Conservation (phyloP, 768 basidiomycete genomes). For the Fomitopsis serialis region DNA sequence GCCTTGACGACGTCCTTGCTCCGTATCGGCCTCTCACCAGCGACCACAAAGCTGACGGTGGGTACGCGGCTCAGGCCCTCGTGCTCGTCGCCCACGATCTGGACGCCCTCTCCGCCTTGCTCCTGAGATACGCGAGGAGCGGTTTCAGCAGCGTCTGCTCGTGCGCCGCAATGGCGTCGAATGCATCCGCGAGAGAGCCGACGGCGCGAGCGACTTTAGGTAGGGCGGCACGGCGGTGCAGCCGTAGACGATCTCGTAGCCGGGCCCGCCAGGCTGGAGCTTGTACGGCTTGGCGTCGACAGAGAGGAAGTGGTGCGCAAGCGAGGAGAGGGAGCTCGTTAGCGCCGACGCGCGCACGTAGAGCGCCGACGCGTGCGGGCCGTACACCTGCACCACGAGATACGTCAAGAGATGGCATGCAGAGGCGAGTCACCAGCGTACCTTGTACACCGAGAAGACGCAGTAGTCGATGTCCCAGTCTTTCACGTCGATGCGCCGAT, state of each 20-base stretch:
- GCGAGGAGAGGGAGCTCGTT: slow-evolving; percentile 44
- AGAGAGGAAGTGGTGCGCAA: slow-evolving; percentile 68
- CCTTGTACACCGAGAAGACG: slow-evolving; percentile 76
- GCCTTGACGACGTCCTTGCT: slow-evolving; percentile 59
- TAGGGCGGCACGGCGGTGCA: slow-evolving; percentile 58
- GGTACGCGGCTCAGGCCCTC: slow-evolving; percentile 45
- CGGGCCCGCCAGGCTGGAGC: slow-evolving; percentile 68
- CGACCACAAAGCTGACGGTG: slow-evolving; percentile 69
- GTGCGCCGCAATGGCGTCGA: slow-evolving; percentile 52
- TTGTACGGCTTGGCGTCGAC: slow-evolving; percentile 46
- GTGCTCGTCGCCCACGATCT: slow-evolving; percentile 59
- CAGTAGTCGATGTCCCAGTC: slow-evolving; percentile 77
- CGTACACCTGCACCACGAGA: slow-evolving; percentile 51
- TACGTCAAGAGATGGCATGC: not conserved
- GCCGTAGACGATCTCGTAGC: slow-evolving; percentile 66
- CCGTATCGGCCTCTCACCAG: slow-evolving; percentile 46
- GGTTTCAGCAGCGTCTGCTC: slow-evolving; percentile 54
- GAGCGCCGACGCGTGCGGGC: slow-evolving; percentile 62
- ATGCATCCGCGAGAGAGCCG: slow-evolving; percentile 40
- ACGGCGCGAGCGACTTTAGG: slow-evolving; percentile 52
- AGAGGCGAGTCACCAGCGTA: no score
- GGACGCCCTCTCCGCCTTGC: slow-evolving; percentile 53
- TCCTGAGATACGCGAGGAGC: slow-evolving; percentile 49
- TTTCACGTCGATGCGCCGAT: slow-evolving; percentile 63
- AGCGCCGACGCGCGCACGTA: slow-evolving; percentile 52